A percentile compares a stretch with the other conserved stretches of the same genome.
Evolutionary conservation across 2,329 filamentous ascomycete genomes (phyloP).

Genomic region (Nothophoma quercina): DNA sequence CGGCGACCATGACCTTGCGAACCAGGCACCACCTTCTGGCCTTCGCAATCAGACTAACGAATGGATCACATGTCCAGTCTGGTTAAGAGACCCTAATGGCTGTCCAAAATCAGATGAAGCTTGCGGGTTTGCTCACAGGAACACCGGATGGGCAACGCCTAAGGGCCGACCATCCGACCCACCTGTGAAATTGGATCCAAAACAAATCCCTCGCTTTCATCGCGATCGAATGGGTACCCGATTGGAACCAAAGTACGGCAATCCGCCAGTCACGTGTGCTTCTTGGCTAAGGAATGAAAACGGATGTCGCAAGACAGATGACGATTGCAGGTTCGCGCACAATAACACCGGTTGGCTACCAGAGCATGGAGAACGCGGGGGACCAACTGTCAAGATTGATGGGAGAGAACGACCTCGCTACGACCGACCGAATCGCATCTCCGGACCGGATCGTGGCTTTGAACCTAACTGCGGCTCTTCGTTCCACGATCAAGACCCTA

Average conservation of each 20-base stretch:
- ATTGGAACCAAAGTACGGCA: background rate
- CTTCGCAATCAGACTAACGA: constrained; percentile 2
- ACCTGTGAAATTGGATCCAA: background rate
- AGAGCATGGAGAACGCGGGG: background rate
- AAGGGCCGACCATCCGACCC: background rate
- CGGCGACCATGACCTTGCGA: background rate
- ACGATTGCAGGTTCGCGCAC: constrained; percentile 17
- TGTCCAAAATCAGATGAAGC: constrained; percentile 16
- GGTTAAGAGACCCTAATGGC: constrained; percentile 14
- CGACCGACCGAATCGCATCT: too few species aligned
- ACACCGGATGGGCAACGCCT: constrained; percentile 16
- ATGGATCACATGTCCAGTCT: constrained; percentile 19
- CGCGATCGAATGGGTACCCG: background rate
- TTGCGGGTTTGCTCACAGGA: constrained; percentile 18
- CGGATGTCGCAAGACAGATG: constrained; percentile 7
- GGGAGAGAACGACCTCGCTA: background rate
- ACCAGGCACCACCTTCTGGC: background rate
- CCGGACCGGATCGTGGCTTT: too few species aligned
- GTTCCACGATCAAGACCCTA: background rate
- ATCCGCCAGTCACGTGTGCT: constrained; percentile 23
- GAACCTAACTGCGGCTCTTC: background rate
- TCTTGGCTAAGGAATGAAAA: constrained; percentile 19
- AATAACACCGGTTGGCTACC: constrained; percentile 10
- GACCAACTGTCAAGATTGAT: background rate
- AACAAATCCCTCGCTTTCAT: background rate